These are phyloP conservation scores for Eucalyptus globulus DNA, from an alignment of 345 rosid genomes.

Conservation along the genomic window DNA sequence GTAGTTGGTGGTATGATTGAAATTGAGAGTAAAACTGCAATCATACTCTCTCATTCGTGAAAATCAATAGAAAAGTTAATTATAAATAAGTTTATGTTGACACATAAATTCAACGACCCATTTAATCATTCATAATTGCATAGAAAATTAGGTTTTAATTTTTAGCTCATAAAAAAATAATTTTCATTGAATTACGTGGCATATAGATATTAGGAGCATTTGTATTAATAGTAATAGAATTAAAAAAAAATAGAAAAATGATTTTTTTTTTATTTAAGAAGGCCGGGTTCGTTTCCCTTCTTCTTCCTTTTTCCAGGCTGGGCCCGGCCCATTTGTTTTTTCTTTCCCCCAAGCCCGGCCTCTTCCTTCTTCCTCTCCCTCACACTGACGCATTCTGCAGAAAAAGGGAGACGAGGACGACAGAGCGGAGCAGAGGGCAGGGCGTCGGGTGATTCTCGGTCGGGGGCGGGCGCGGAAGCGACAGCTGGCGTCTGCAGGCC, in stretches of 20 bases:
- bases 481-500: background rate
- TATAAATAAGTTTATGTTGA: background rate
- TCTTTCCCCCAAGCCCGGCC: background rate
- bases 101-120: fast-evolving
- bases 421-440: background rate
- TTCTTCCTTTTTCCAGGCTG: background rate
- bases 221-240: no score
- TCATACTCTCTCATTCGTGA: background rate
- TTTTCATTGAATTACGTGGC: background rate
- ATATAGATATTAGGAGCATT: background rate
- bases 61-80: background rate
- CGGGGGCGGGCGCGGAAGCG: background rate
- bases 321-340: background rate
- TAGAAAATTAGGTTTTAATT: background rate
- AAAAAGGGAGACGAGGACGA: background rate
- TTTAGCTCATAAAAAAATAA: no score
- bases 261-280: no score
- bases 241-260: no score
- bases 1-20: background rate
- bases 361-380: background rate
- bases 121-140: no score
- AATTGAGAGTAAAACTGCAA: background rate
- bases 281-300: background rate
- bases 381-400: background rate
- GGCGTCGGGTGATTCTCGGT: no score